A percentile compares a stretch with the other conserved stretches of the same genome.
These are phyloP conservation scores for Podila epigama DNA, from an alignment of 192 early-diverging fungal species.

Conservation along the genomic window DNA sequence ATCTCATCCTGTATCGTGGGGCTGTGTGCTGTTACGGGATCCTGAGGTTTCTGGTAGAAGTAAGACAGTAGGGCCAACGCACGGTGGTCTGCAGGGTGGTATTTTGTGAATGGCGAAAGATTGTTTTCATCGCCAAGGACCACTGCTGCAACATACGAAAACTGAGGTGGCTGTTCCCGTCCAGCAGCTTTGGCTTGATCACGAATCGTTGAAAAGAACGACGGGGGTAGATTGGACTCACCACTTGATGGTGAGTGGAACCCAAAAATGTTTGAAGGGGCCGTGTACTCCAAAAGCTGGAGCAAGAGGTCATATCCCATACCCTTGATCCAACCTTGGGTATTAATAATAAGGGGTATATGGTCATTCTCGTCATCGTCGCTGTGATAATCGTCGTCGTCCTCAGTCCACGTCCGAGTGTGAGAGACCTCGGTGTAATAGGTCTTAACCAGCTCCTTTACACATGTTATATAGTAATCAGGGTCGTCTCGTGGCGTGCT, in stretches of 20 bases:
- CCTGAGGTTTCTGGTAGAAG: conserved; percentile 59
- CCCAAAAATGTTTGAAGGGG: conserved; percentile 77
- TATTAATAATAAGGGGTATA: conserved; percentile 93
- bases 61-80: conserved; percentile 71
- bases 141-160: conserved; percentile 18
- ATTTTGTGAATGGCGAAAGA: conserved; percentile 53
- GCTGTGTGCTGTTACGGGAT: neutral
- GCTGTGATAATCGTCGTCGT: conserved; percentile 20
- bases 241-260: conserved; percentile 43
- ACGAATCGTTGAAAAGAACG: conserved; percentile 54
- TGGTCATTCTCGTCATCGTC: conserved; percentile 42
- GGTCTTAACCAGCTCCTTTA: conserved; percentile 65
- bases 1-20: neutral
- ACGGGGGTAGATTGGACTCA: conserved; percentile 52
- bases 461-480: conserved; percentile 77
- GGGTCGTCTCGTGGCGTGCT: conserved; percentile 81
- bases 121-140: conserved; percentile 17
- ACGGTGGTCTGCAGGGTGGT: conserved; percentile 71
- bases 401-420: conserved; percentile 21
- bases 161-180: conserved; percentile 4
- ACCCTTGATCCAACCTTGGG: conserved; percentile 92
- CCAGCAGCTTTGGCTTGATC: conserved; percentile 17
- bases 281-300: conserved; percentile 63
- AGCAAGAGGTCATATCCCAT: conserved; percentile 87
- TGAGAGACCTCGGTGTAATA: conserved; percentile 61